Evolutionary conservation across 306 rosid species (phyloP), one percentile per base, ranked within the genome.

Genomic region (Hippophae gyantsensis): DNA sequence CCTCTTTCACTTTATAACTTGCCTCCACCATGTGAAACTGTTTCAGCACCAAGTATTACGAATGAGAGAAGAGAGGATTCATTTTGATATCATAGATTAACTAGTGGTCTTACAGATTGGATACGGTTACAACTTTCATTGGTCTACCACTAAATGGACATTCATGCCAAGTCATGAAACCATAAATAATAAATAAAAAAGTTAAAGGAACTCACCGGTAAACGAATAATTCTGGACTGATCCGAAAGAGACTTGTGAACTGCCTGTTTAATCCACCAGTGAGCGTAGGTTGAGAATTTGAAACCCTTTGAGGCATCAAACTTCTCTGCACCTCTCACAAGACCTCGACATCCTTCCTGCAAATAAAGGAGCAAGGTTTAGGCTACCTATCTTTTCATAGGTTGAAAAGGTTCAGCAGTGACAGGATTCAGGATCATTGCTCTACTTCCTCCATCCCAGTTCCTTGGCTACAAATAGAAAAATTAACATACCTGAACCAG

Each of bases 21-120:
- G 96, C 96, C 79, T 89, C 96, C 79, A 87, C 96, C 93, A 92
- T 87, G 84, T 92, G 89, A 67, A 85, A 78, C 98, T 92, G 83
- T 72, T 63, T 59, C 61, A 53, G 65, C 70, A 72, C 66, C 66
- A 72, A 71, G 60, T 13, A 66, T 60, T 64, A 46, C 46, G 46
- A 32, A 58, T 11, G 12, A 12, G 13, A 48, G 23, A 11, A 48
- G 26, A 55, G 55, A 41, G 32, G 45, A 65, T 49, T 62, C 56
- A 47, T 7, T 27, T 42, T 7, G 5, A 62, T 61, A 26, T 42
- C 43, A 26, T 56, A 63, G 7, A 62, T 1, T 43, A 7, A 13
- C 44, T 9, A 32, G 38, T 7, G 5, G 57, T 61, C n/a, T 42
- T 43, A 26, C 50, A 63, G 7, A 62, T 1, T 43, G 10, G 27